Conservation (phyloP, 2,329 filamentous ascomycete genomes). For the Scedosporium boydii region DNA sequence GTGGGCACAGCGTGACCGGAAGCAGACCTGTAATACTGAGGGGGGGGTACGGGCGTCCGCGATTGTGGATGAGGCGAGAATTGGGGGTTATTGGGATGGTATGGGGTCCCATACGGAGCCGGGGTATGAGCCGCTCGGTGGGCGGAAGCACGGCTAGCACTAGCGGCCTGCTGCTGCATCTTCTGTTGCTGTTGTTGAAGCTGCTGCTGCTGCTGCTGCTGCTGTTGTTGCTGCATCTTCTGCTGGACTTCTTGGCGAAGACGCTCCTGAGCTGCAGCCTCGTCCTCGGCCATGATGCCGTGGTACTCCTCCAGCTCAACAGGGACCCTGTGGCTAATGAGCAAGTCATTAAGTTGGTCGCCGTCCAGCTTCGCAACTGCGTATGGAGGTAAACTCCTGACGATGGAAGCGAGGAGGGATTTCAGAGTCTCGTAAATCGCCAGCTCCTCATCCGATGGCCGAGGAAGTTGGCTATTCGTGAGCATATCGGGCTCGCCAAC, state of each 20-base stretch:
- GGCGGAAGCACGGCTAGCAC: conserved; percentile 18
- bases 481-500: conserved; percentile 61
- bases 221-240: conserved; percentile 8
- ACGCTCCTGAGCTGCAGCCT: conserved; percentile 47
- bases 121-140: conserved; percentile 22
- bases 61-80: neutral
- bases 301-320: conserved; percentile 64
- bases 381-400: conserved; percentile 71
- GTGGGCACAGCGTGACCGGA: neutral
- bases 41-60: neutral
- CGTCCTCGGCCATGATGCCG: conserved; percentile 78
- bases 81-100: conserved; percentile 17
- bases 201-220: conserved; percentile 22
- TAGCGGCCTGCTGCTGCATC: conserved; percentile 17
- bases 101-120: conserved; percentile 32
- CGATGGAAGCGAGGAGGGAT: conserved; percentile 62
- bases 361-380: conserved; percentile 80
- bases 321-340: conserved; percentile 70
- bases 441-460: conserved; percentile 54
- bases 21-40: conserved; percentile 4
- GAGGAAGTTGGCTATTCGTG: conserved; percentile 53
- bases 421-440: conserved; percentile 64
- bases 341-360: conserved; percentile 72
- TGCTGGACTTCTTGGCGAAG: conserved; percentile 29
- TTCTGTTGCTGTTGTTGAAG: conserved; percentile 6